Conservation (phyloP, 2,329 filamentous ascomycete genomes). For the Neurospora sp. region DNA sequence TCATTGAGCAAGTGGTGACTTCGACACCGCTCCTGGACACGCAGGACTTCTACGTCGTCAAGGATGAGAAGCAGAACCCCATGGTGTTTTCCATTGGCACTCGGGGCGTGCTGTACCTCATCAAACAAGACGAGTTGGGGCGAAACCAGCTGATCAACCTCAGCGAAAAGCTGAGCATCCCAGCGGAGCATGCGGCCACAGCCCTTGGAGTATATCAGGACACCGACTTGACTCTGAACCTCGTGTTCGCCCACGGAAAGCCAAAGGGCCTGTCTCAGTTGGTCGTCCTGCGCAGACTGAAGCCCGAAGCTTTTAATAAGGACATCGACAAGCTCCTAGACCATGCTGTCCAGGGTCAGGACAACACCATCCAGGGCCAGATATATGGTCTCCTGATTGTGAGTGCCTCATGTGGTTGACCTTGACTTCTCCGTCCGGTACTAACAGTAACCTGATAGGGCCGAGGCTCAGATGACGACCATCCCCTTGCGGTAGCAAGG, state of each 20-base stretch:
- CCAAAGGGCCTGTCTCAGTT: neutral
- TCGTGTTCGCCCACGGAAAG: neutral
- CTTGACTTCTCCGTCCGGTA: neutral
- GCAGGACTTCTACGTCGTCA: neutral
- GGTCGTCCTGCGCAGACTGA: neutral
- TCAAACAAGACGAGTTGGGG: neutral
- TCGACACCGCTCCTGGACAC: neutral
- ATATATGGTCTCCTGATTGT: neutral
- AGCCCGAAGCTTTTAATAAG: neutral
- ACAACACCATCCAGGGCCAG: neutral
- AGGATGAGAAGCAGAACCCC: neutral
- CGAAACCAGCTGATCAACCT: neutral
- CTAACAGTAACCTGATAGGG: neutral
- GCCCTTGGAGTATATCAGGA: neutral
- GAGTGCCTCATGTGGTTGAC: neutral
- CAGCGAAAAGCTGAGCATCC: neutral
- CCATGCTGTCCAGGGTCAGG: neutral
- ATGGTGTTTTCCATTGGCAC: neutral
- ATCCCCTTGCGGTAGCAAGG: neutral
- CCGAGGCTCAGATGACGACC: neutral
- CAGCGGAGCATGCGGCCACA: neutral
- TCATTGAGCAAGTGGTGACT: neutral
- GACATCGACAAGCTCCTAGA: neutral
- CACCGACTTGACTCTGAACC: neutral
- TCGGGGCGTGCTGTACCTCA: neutral